phyloP scores from a whole-genome alignment of 345 rosid genomes.

The Lepidium africanum region DNA sequence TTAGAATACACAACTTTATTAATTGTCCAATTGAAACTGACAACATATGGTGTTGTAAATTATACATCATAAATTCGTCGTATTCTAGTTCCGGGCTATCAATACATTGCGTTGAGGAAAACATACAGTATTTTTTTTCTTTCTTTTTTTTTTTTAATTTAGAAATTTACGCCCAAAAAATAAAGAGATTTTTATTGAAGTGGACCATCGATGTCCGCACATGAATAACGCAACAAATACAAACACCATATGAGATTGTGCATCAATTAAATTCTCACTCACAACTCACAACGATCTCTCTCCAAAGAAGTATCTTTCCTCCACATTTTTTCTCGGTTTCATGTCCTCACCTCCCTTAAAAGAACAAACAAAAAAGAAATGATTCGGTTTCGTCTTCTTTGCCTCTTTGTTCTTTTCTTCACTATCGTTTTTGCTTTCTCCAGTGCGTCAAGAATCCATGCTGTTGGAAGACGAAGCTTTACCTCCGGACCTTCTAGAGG shows the following conservation, averaged over 20 bases:
- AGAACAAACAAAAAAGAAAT: not conserved
- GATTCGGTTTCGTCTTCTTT: constrained; percentile 8
- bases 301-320: not conserved
- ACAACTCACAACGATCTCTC: constrained; percentile 4
- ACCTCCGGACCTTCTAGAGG: constrained; percentile 13
- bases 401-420: constrained; percentile 2
- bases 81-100: too few species aligned
- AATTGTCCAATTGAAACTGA: too few species aligned
- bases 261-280: constrained; percentile 4
- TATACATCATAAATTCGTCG: too few species aligned
- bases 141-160: too few species aligned
- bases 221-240: constrained; percentile 3
- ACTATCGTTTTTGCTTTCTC: not conserved
- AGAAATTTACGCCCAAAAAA: not conserved
- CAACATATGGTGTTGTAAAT: too few species aligned
- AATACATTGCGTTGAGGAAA: too few species aligned
- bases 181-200: constrained; percentile 14
- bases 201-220: constrained; percentile 22
- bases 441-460: constrained; percentile 8
- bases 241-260: constrained; percentile 3
- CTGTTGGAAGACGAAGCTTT: constrained; percentile 5
- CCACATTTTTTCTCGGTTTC: not conserved
- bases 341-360: not conserved
- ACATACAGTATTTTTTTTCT: too few species aligned
- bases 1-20: too few species aligned